phyloP scores from a whole-genome alignment of 2,329 filamentous ascomycete species.

The Thielaviopsis punctulata region DNA sequence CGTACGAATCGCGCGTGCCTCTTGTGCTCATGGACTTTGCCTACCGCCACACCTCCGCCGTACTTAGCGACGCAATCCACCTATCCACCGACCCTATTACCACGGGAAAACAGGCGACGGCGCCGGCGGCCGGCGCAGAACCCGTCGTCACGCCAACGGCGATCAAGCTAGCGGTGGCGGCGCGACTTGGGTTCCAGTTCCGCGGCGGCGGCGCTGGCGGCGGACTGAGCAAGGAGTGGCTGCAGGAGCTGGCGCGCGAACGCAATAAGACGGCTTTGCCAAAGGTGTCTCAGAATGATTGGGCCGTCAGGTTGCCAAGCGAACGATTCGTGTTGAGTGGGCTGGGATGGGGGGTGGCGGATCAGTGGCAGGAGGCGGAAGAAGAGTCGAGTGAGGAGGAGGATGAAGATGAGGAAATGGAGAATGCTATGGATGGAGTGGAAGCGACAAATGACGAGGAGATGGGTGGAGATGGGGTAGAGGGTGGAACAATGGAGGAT shows the following conservation, averaged over 20 bases:
- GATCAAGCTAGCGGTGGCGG: conserved; percentile 55
- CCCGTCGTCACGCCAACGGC: conserved; percentile 47
- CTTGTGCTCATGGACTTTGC: conserved; percentile 73
- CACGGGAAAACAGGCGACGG: conserved; percentile 31
- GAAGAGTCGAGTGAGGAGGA: conserved; percentile 24
- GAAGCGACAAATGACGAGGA: conserved; percentile 26
- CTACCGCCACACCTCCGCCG: conserved; percentile 59
- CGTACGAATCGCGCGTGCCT: conserved; percentile 68
- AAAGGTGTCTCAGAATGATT: conserved; percentile 44
- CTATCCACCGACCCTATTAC: conserved; percentile 52
- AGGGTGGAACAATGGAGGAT: conserved; percentile 35
- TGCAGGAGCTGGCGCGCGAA: conserved; percentile 56
- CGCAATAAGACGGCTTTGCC: conserved; percentile 51
- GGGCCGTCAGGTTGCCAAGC: conserved; percentile 48
- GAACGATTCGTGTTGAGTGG: conserved; percentile 53
- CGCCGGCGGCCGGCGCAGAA: conserved; percentile 29
- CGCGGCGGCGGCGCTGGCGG: conserved; percentile 33
- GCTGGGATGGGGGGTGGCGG: conserved; percentile 44
- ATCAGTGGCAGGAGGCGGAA: conserved; percentile 35
- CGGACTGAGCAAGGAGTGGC: conserved; percentile 54
- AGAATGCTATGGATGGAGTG: conserved; percentile 31
- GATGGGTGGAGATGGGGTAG: conserved; percentile 29
- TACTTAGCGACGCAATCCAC: conserved; percentile 55
- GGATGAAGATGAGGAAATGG: conserved; percentile 24
- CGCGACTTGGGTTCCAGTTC: conserved; percentile 53